Base-by-base conservation (phyloP, 2,329 filamentous ascomycete genomes). In the Colletotrichum abscissum region DNA sequence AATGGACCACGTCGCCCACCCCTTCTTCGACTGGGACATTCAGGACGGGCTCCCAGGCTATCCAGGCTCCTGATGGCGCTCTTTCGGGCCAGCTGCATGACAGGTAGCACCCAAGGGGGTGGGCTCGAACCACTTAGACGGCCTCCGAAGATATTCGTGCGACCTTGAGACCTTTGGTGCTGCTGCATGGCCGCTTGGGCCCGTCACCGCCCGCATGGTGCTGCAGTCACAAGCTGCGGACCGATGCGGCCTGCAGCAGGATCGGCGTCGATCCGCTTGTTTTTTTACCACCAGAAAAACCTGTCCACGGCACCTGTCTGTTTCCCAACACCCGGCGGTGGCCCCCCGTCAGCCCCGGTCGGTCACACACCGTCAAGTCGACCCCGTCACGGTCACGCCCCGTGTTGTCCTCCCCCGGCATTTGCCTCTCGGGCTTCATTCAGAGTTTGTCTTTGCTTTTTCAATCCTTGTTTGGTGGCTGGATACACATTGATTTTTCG, bases 191-290 rank as follows among this genome's bases (percentile, higher is more conserved):
- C 72, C 63, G 69, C 69, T 65, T 68, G 69, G 69, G 64, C 64
- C 69, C 60, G 69, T 74, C 73, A 69, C 73, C 69, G 69, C 73
- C 69, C 69, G 73, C 73, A 74, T 73, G 69, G 63, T 57, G 67
- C 55, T 64, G 72, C 67, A 66, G 60, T 72, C 74, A 74, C 64
- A 72, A 67, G 72, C 74, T 63, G 74, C 74, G 67, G 72, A 72
- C 67, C 72, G 72, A 72, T 74, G 74, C 74, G 72, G 72, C 63
- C 74, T 75, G 73, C 71, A 73, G 73, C 73, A 75, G 73, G 71
- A 75, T 75, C 73, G 71, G 64, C 62, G 71, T 73, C 73, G 71
- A 74, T 75, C 71, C 71, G 73, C 57, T 75, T 67, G 26, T 52
- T 58, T 71, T 69, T 70, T 65, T 28, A 49, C 42, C 42, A 59